Evolutionary conservation across 345 rosid species (phyloP), one percentile per base, ranked within the genome.

Genomic region (Pistacia vera): DNA sequence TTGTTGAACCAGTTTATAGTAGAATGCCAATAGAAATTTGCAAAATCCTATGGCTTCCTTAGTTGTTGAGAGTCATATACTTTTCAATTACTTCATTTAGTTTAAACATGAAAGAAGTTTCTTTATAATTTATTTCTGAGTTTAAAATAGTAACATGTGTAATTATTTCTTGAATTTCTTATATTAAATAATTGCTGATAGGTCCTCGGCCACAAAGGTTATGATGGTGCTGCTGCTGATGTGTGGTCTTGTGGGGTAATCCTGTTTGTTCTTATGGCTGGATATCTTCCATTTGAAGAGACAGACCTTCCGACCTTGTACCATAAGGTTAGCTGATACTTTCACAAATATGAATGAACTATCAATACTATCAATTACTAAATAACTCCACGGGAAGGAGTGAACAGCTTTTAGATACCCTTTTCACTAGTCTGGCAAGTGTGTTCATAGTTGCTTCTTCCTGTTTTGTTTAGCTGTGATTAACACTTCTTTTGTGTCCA

Each of bases 241-340:
- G 66, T 93, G 64, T 96, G 99, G 97, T 96, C 99, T 51, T 96
- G 97, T 57, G 99, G 99, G 63, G 98, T 95, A 33, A 87, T 95
- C 78, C 95, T 95, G 74, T 95, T 83, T 33, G 92, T 95, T 77
- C 83, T 93, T 16, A 85, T 90, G 93, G 98, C 98, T 76, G 99
- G 98, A 33, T 88, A 81, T 87, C 90, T 89, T 73, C 98, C 99
- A 48, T 95, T 95, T 81, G 77, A 87, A 28, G 98, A 89, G 81
- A 81, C 72, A 22, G 95, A 95, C 81, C 93, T 95, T 78, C 94
- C 97, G 70, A 75, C 87, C 11, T 82, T 95, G 85, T 93, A 82
- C 78, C 85, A 65, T 81, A 93, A 88, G 97, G 97, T 92, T 70
- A 75, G 87, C 46, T 73, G 13, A 36, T 71, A 66, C 20, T 60